phyloP scores from a whole-genome alignment of 2,329 filamentous ascomycete species.

The Zasmidium citrigriseum region DNA sequence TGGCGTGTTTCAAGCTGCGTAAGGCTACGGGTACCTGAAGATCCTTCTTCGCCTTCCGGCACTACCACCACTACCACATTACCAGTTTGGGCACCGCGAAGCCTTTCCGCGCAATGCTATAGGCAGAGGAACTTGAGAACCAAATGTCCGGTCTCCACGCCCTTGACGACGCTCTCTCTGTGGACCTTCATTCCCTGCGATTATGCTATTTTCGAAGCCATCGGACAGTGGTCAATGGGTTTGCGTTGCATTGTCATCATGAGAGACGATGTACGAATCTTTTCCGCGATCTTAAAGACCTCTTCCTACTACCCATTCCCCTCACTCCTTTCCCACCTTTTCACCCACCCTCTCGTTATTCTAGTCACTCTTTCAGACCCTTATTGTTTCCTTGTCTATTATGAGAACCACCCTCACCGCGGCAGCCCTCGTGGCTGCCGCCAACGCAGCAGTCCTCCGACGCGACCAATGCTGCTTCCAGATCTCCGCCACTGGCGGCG shows the following conservation, averaged over 20 bases:
- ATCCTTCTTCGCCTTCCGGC: conserved; percentile 2
- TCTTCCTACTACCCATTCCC: background rate
- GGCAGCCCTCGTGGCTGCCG: conserved; percentile 19
- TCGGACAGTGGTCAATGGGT: background rate
- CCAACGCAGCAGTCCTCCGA: conserved; percentile 20
- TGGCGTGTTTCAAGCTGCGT: conserved; percentile 2
- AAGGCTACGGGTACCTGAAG: conserved; percentile 12
- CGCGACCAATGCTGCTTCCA: conserved; percentile 25
- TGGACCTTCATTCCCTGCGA: conserved; percentile 1
- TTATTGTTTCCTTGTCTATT: conserved; percentile 8
- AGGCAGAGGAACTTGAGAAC: conserved; percentile 2
- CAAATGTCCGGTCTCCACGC: background rate
- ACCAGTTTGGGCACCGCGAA: background rate
- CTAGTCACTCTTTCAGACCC: no score
- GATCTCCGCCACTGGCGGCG: conserved; percentile 22
- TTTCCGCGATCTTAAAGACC: background rate
- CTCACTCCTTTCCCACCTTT: conserved; percentile 1
- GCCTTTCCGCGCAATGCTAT: conserved; percentile 4
- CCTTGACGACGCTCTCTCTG: background rate
- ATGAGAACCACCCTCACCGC: conserved; percentile 18
- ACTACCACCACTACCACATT: background rate
- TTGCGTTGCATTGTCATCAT: background rate
- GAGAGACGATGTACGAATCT: background rate
- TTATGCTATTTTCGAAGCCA: background rate
- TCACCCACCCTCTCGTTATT: conserved; percentile 13